phyloP scores from a whole-genome alignment of 2,329 filamentous ascomycete genomes.

The Bipolaris bicolor region DNA sequence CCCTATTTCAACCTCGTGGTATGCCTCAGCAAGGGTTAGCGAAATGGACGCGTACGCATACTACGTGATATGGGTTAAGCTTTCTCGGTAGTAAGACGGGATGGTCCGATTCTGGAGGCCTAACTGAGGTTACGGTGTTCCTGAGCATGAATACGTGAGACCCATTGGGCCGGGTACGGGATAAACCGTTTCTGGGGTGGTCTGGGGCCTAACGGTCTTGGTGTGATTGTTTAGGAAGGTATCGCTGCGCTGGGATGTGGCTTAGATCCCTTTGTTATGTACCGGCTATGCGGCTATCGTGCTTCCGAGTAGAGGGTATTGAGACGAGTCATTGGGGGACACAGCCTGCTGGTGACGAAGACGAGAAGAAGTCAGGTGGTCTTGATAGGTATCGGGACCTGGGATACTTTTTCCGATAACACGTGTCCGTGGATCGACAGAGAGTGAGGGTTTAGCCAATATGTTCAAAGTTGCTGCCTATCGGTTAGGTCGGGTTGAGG shows the following conservation, averaged over 20 bases:
- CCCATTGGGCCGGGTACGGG: not conserved
- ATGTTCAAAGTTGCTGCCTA: too few relatives aligned
- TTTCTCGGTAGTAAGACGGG: conserved; percentile 3
- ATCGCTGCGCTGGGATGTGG: not conserved
- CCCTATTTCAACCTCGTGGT: conserved; percentile 15
- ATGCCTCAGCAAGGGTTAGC: conserved; percentile 13
- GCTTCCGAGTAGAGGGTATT: not conserved
- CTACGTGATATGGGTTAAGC: conserved; percentile 7
- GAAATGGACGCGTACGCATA: not conserved
- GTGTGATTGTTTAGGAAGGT: not conserved
- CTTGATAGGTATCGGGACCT: too few relatives aligned
- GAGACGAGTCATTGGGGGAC: not conserved
- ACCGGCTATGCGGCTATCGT: not conserved
- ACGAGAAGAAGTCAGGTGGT: not conserved
- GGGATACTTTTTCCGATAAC: too few relatives aligned
- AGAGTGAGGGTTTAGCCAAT: too few relatives aligned
- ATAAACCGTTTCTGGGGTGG: too few relatives aligned
- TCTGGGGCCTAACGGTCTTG: not conserved
- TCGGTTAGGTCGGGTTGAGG: too few relatives aligned
- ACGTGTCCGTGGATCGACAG: too few relatives aligned
- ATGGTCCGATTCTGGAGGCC: conserved; percentile 3
- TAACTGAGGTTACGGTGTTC: not conserved
- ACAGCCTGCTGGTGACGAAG: not conserved
- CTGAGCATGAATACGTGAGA: not conserved
- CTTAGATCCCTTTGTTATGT: not conserved